phyloP scores from a whole-genome alignment of 2,329 filamentous ascomycete species.

The Tolypocladium inflatum region DNA sequence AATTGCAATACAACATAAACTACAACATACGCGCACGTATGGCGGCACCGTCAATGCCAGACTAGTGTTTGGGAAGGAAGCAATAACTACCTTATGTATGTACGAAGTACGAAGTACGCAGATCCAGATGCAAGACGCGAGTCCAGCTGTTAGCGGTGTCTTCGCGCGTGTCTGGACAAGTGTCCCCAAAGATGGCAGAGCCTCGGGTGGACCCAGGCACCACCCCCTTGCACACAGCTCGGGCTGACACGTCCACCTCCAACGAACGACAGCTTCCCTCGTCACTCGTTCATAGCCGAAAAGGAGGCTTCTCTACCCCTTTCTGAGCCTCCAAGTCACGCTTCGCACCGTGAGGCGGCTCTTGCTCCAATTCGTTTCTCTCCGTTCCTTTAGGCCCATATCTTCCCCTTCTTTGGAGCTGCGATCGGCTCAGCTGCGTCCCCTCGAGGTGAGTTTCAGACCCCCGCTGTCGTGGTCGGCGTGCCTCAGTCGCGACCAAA shows the following conservation, averaged over 20 bases:
- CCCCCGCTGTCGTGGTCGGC: neutral
- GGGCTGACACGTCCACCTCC: neutral
- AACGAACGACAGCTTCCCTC: conserved; percentile 2
- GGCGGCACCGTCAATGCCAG: neutral
- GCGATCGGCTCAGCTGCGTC: neutral
- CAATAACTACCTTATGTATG: too few species aligned
- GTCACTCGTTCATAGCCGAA: conserved; percentile 1
- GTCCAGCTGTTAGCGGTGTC: neutral
- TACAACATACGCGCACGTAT: neutral
- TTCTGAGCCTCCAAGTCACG: neutral
- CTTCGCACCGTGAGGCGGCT: neutral
- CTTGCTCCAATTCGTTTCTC: neutral
- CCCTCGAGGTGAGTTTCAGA: neutral
- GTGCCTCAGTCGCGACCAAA: neutral
- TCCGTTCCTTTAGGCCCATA: neutral
- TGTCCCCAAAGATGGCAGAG: neutral
- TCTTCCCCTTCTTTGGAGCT: neutral
- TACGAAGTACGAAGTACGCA: too few species aligned
- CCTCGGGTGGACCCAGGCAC: neutral
- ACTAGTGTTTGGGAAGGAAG: neutral
- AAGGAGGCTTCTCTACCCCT: conserved; percentile 1
- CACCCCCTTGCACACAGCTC: neutral
- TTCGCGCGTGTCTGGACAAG: neutral
- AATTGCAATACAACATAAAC: too few species aligned
- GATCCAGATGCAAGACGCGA: neutral